phyloP scores from a whole-genome alignment of 1,139 yeast genomes.

The Zygosaccharomyces sapae region DNA sequence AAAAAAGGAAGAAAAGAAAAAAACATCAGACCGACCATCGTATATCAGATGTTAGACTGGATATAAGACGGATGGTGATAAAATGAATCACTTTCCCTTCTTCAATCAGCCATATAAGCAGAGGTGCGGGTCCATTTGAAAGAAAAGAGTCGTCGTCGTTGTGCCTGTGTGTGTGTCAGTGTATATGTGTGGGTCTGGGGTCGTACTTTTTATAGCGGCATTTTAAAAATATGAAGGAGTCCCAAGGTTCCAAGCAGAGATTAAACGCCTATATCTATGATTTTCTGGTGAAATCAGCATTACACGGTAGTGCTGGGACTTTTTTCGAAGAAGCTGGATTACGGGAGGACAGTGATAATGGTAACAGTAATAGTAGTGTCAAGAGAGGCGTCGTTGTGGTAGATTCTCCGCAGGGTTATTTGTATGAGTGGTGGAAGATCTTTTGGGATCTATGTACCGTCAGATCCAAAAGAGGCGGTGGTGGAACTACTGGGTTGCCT shows the following conservation, averaged over 20 bases:
- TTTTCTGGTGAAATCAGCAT: constrained; percentile 69
- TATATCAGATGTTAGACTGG: too few species aligned
- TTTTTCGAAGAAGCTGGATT: constrained; percentile 70
- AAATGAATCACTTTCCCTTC: too few species aligned
- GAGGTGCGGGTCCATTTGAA: too few species aligned
- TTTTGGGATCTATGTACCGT: constrained; percentile 94
- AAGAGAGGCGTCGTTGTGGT: constrained; percentile 33
- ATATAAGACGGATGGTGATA: too few species aligned
- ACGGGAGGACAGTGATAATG: constrained; percentile 12
- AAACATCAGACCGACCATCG: too few species aligned
- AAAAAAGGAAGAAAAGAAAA: too few species aligned
- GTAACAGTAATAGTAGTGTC: constrained; percentile 5
- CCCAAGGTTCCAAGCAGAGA: constrained; percentile 39
- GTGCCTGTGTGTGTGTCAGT: neutral
- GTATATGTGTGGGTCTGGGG: neutral
- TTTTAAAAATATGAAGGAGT: neutral
- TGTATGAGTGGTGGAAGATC: constrained; percentile 94
- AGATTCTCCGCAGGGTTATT: constrained; percentile 82
- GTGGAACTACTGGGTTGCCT: constrained; percentile 35
- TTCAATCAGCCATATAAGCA: too few species aligned
- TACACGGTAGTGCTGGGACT: constrained; percentile 65
- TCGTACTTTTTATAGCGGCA: too few species aligned
- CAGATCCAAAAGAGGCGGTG: constrained; percentile 57
- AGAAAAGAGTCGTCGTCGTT: too few species aligned
- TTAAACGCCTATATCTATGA: constrained; percentile 85